Evolutionary conservation across 192 early-diverging fungal species (phyloP).

Genomic region (Phlyctochytrium planicorne): DNA sequence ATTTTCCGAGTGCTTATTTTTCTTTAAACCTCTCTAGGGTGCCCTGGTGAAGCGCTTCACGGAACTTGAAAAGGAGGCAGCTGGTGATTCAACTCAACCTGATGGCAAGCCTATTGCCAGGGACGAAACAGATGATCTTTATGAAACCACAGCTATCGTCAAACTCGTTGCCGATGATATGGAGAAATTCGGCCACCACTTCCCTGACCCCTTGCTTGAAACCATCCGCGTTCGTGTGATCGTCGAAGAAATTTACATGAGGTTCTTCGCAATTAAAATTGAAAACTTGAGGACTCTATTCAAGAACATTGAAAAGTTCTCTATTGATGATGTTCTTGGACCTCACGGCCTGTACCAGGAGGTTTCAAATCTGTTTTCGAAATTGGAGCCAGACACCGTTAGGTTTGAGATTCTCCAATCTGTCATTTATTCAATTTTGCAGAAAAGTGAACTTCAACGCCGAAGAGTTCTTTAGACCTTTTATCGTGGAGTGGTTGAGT

Average conservation of each 20-base stretch:
- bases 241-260: constrained; percentile 45
- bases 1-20: background rate
- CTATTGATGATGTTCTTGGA: constrained; percentile 20
- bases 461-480: constrained; percentile 68
- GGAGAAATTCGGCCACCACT: constrained; percentile 26
- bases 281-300: constrained; percentile 31
- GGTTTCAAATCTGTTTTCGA: constrained; percentile 11
- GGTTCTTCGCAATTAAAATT: constrained; percentile 34
- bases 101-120: background rate
- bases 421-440: background rate
- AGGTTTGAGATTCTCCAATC: background rate
- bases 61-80: background rate
- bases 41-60: background rate
- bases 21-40: background rate
- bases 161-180: constrained; percentile 7
- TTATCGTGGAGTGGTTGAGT: constrained; percentile 67
- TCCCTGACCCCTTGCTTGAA: constrained; percentile 28
- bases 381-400: constrained; percentile 8
- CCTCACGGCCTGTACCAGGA: constrained; percentile 15
- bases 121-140: background rate
- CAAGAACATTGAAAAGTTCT: constrained; percentile 36
- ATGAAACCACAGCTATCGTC: background rate
- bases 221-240: constrained; percentile 18
- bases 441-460: constrained; percentile 60
- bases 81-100: background rate